These are phyloP conservation scores for Tilletia caries DNA, from an alignment of 1,284 basidiomycete species.

Conservation along the genomic window DNA sequence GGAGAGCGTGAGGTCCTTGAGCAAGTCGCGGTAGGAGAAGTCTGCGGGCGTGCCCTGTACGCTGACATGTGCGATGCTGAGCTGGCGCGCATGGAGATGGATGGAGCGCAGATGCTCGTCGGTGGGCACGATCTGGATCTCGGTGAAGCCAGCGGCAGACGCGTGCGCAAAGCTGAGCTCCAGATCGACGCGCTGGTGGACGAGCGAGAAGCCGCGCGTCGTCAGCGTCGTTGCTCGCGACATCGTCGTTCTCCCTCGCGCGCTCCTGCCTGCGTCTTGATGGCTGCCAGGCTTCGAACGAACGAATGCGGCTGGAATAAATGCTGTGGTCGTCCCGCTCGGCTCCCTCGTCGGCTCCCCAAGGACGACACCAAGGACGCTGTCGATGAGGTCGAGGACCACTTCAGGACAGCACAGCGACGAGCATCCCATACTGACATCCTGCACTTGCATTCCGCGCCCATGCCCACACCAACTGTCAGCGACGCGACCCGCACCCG, in stretches of 20 bases:
- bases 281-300: too few relatives aligned
- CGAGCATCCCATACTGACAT: too few relatives aligned
- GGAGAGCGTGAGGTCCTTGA: conserved; percentile 68
- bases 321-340: background rate
- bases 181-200: conserved; percentile 82
- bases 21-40: conserved; percentile 72
- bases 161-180: conserved; percentile 75
- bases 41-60: conserved; percentile 61
- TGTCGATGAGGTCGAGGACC: background rate
- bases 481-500: too few relatives aligned
- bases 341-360: conserved; percentile 5
- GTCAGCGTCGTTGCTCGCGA: background rate
- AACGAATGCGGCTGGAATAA: too few relatives aligned
- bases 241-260: background rate
- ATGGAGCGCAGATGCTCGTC: conserved; percentile 72
- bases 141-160: conserved; percentile 64
- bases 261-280: background rate
- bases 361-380: too few relatives aligned
- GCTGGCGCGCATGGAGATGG: conserved; percentile 78
- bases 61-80: conserved; percentile 69
- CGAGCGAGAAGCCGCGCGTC: conserved; percentile 45
- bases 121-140: conserved; percentile 78
- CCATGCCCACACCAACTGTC: too few relatives aligned
- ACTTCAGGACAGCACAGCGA: too few relatives aligned
- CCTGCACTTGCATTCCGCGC: too few relatives aligned